Conservation (phyloP, 2,329 filamentous ascomycete genomes). For the Ophiostoma pallidulum region DNA sequence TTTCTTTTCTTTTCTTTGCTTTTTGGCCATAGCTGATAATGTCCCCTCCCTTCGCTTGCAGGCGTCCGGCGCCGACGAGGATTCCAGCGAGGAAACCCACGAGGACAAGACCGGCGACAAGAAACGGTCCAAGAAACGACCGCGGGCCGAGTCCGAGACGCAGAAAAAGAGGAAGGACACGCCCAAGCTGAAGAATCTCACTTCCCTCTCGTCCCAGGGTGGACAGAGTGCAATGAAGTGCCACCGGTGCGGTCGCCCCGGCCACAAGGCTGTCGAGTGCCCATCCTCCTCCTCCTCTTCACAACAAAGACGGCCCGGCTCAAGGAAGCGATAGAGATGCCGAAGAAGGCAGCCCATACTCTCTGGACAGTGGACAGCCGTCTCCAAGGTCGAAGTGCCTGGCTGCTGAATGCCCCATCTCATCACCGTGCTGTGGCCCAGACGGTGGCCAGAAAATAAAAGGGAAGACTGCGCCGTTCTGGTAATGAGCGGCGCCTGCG, state of each 20-base stretch:
- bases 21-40: too few species aligned
- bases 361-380: too few species aligned
- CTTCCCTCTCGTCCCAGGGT: constrained; percentile 46
- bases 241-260: constrained; percentile 50
- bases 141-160: constrained; percentile 36
- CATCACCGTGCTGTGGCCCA: too few species aligned
- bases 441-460: too few species aligned
- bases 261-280: constrained; percentile 51
- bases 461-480: too few species aligned
- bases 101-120: background rate
- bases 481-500: too few species aligned
- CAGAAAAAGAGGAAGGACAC: constrained; percentile 53
- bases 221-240: constrained; percentile 37
- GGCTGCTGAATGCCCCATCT: too few species aligned
- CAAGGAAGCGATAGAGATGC: constrained; percentile 8
- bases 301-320: constrained; percentile 2
- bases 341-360: too few species aligned
- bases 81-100: constrained; percentile 25
- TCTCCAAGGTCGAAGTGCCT: too few species aligned
- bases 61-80: constrained; percentile 21
- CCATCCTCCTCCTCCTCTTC: too few species aligned
- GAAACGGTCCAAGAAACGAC: constrained; percentile 11
- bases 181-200: constrained; percentile 48
- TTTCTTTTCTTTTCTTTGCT: background rate
- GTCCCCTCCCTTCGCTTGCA: background rate